phyloP scores from a whole-genome alignment of 495 filamentous ascomycete genomes.

The Cryomyces antarcticus region DNA sequence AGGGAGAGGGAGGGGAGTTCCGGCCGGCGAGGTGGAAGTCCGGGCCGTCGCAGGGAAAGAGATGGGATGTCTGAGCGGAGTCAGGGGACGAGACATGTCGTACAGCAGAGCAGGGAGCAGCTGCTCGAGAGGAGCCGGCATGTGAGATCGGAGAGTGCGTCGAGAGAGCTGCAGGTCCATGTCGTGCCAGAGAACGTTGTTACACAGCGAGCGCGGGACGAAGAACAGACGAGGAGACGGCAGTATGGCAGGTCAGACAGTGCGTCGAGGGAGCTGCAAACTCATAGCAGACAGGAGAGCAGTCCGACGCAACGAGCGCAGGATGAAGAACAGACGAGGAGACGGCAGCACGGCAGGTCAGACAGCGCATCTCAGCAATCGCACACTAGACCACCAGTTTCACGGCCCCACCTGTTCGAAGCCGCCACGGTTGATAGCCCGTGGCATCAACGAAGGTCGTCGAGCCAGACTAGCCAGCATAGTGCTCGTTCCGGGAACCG shows the following conservation, averaged over 20 bases:
- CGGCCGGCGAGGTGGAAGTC: background rate
- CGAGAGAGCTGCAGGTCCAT: constrained; percentile 11
- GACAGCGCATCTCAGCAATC: constrained; percentile 14
- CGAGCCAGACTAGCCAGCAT: constrained; percentile 25
- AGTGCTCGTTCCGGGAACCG: constrained; percentile 1
- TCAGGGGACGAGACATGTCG: no score
- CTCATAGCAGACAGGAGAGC: background rate
- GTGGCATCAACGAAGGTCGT: constrained; percentile 28
- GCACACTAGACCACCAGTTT: constrained; percentile 30
- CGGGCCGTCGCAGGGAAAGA: background rate
- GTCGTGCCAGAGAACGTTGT: no score
- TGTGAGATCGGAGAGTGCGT: constrained; percentile 15
- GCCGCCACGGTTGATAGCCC: constrained; percentile 18
- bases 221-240: constrained; percentile 1
- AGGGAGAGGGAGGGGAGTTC: constrained; percentile 12
- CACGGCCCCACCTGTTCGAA: constrained; percentile 34
- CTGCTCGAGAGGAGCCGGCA: constrained; percentile 1
- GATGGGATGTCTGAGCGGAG: no score
- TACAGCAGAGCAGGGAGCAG: no score
- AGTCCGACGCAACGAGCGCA: no score
- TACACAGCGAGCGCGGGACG: no score
- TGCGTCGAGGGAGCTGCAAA: constrained; percentile 13
- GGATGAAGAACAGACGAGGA: background rate
- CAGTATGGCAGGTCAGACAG: constrained; percentile 13
- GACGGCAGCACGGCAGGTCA: constrained; percentile 10